phyloP scores from a whole-genome alignment of 2,329 filamentous ascomycete genomes.

The Cladosporium colombiae region DNA sequence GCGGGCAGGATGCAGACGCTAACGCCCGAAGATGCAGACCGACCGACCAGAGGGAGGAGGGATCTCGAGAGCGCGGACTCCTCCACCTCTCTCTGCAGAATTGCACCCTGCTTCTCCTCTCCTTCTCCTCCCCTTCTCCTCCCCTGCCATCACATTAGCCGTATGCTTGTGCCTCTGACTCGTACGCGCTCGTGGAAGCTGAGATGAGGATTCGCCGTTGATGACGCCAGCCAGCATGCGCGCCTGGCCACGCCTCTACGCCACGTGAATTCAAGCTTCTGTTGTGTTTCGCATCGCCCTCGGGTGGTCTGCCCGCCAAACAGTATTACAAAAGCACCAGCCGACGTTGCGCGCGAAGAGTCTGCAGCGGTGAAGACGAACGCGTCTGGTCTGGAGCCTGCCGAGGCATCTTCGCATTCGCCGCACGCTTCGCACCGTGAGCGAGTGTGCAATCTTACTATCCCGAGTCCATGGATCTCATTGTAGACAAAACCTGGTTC shows the following conservation, averaged over 20 bases:
- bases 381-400: background rate
- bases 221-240: conserved; percentile 17
- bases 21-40: background rate
- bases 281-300: conserved; percentile 6
- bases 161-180: conserved; percentile 11
- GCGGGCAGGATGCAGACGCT: background rate
- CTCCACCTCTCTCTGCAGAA: background rate
- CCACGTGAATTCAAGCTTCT: conserved; percentile 18
- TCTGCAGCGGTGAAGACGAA: background rate
- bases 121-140: background rate
- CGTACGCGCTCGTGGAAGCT: background rate
- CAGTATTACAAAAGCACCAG: background rate
- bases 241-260: conserved; percentile 1
- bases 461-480: conserved; percentile 1
- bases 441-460: background rate
- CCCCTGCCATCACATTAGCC: background rate
- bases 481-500: background rate
- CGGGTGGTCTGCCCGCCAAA: background rate
- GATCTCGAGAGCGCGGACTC: background rate
- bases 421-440: background rate
- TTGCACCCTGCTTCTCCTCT: background rate
- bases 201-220: conserved; percentile 17
- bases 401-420: conserved; percentile 2
- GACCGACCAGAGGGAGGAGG: too few relatives aligned
- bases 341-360: background rate